Evolutionary conservation across 371 early-diverging fungal genomes (phyloP), one percentile per base, ranked within the genome.

Genomic region (Blyttiomyces sp.): DNA sequence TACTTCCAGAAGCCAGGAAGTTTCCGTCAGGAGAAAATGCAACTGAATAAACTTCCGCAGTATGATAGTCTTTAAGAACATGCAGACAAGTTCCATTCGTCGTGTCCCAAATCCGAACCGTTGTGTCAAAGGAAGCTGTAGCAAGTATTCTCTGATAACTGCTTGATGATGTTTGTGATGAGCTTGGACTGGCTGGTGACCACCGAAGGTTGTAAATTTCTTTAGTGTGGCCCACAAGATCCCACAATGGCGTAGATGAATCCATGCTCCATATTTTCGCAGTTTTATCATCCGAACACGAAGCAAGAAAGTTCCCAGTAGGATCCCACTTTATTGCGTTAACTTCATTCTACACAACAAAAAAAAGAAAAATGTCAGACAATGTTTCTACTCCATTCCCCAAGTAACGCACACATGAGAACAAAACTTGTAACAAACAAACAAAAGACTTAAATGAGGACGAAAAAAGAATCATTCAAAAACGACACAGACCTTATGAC

Each of bases 251-350:
- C 3, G 53, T 56, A 2, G 43, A 35, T 26, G 55, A 23, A 1
- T 76, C 75, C 54, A 76, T 49, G 16, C 73, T 66, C 82, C 82
- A 77, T 13, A 89, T 76, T 73, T 91, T 91, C 54, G 91, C 86
- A 0, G 93, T 90, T 60, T 77, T 79, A 69, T 98, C 99, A 71
- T 97, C 96, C 0, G 93, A 90, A 57, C 92, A 89, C 0, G 94
- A 91, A 3, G 96, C 96, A 4, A 97, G 80, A 44, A 84, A 86
- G 54, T 84, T 81, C 3, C 89, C 87, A 0, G 82, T 76, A 0
- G 91, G 88, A 57, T 93, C 92, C 94, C 94, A 95, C 34, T 85
- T 81, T 28, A 97, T 84, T 16, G 88, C 81, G 71, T 95, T 94
- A 44, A 95, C 89, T 57, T 93, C 94, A 64, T 84, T 83, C 78